Percentiles rank a stretch among this genome's conserved stretches.
phyloP scores from a whole-genome alignment of 192 early-diverging fungal species.

The Coemansia sp. region DNA sequence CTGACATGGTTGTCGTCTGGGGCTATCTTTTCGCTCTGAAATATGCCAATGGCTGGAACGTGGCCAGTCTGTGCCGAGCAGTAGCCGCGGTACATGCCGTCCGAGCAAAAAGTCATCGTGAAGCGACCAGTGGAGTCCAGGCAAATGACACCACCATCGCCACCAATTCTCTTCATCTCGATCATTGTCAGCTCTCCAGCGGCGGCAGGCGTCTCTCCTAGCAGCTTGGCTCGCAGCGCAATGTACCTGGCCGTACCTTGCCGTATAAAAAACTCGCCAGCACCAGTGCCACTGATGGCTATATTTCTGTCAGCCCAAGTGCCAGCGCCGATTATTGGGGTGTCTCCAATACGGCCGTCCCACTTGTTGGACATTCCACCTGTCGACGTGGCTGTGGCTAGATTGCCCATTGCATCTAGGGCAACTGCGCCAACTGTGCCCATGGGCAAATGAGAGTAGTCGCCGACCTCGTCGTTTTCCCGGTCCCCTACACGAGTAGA shows the following conservation, averaged over 20 bases:
- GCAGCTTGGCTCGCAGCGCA: slow-evolving; percentile 16
- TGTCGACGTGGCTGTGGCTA: slow-evolving; percentile 39
- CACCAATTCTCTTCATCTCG: slow-evolving; percentile 29
- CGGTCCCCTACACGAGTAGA: not conserved
- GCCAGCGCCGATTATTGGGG: slow-evolving; percentile 36
- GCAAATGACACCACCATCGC: slow-evolving; percentile 38
- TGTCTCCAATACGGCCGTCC: slow-evolving; percentile 34
- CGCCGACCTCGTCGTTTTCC: not conserved
- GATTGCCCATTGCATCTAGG: slow-evolving; percentile 13
- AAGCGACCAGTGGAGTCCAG: slow-evolving; percentile 12
- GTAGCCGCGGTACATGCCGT: slow-evolving; percentile 40
- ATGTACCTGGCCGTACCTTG: slow-evolving; percentile 25
- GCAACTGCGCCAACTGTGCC: slow-evolving; percentile 42
- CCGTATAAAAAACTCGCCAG: slow-evolving; percentile 31
- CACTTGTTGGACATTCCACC: slow-evolving; percentile 41
- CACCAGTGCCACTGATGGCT: slow-evolving; percentile 31
- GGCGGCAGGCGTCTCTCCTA: slow-evolving; percentile 14
- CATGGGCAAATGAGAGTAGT: slow-evolving; percentile 29
- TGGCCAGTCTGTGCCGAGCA: slow-evolving; percentile 16
- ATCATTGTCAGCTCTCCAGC: slow-evolving; percentile 15
- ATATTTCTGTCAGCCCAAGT: slow-evolving; percentile 30
- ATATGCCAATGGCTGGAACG: slow-evolving; percentile 28
- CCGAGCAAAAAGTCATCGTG: slow-evolving; percentile 28
- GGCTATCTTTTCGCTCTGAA: slow-evolving; percentile 14
- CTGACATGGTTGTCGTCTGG: slow-evolving; percentile 18